Conservation (phyloP, 1,139 yeast genomes). For the Candida sanyaensis region DNA sequence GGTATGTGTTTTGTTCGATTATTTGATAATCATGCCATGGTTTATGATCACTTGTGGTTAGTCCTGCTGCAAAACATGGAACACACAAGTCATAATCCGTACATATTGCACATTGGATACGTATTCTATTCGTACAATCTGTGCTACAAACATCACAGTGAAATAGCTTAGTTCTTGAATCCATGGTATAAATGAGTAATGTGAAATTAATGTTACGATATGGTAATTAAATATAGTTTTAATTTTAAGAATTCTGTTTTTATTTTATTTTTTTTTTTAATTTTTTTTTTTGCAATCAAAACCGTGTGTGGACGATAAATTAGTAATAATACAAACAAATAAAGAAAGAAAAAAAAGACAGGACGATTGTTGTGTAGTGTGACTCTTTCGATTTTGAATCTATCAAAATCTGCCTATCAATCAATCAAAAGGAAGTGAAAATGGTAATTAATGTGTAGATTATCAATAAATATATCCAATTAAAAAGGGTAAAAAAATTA, state of each 20-base stretch:
- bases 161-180: slow-evolving; percentile 50
- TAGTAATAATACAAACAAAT: slow-evolving; percentile 4
- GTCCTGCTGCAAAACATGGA: slow-evolving; percentile 90
- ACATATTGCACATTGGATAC: slow-evolving; percentile 91
- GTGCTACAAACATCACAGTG: slow-evolving; percentile 96
- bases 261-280: not conserved
- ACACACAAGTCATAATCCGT: slow-evolving; percentile 94
- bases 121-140: slow-evolving; percentile 89
- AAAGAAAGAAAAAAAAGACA: slow-evolving; percentile 1
- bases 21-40: slow-evolving; percentile 94
- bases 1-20: slow-evolving; percentile 93
- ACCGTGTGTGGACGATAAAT: not conserved
- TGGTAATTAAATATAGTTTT: not conserved
- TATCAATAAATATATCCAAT: not conserved
- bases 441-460: slow-evolving; percentile 7
- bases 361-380: not conserved
- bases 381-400: slow-evolving; percentile 7
- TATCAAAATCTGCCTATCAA: slow-evolving; percentile 14
- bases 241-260: not conserved
- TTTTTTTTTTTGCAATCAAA: slow-evolving; percentile 9
- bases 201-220: too few species aligned
- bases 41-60: slow-evolving; percentile 78
- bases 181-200: slow-evolving; percentile 18
- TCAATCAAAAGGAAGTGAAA: slow-evolving; percentile 19
- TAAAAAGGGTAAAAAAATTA: not conserved